These are phyloP conservation scores for Phytophthora citricola DNA, from an alignment of 352 stramenopile species.

Conservation along the genomic window DNA sequence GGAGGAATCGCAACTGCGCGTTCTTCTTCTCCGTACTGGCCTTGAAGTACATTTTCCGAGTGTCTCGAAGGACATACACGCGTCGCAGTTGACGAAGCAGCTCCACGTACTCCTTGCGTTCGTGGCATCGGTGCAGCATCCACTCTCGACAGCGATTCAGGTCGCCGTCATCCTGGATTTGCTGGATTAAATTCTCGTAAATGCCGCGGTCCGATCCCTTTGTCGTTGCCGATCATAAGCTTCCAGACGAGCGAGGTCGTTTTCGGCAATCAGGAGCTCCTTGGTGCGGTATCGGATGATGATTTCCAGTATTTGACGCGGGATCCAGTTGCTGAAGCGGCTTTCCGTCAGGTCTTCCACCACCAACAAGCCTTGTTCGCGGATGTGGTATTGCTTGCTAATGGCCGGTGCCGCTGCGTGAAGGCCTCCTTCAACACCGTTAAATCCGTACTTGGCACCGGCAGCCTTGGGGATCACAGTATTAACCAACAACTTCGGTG, in stretches of 20 bases:
- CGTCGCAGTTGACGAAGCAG: conserved; percentile 67
- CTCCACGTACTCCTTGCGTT: conserved; percentile 77
- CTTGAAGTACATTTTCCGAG: conserved; percentile 88
- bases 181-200: conserved; percentile 90
- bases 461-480: conserved; percentile 79
- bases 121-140: conserved; percentile 75
- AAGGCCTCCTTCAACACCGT: conserved; percentile 59
- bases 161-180: conserved; percentile 89
- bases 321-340: conserved; percentile 86
- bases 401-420: conserved; percentile 61
- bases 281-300: conserved; percentile 83
- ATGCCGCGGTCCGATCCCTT: conserved; percentile 81
- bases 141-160: conserved; percentile 85
- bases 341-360: conserved; percentile 87
- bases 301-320: conserved; percentile 82
- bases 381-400: conserved; percentile 89
- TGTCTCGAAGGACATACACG: conserved; percentile 72
- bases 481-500: conserved; percentile 79
- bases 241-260: conserved; percentile 78
- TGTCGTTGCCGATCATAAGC: conserved; percentile 79
- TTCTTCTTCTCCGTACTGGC: conserved; percentile 89
- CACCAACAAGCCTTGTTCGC: conserved; percentile 79
- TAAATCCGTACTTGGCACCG: conserved; percentile 69
- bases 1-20: conserved; percentile 74
- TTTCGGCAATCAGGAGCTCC: conserved; percentile 74